Base-by-base conservation (phyloP, 2,329 filamentous ascomycete genomes). In the Dryadomyces sulphureus region DNA sequence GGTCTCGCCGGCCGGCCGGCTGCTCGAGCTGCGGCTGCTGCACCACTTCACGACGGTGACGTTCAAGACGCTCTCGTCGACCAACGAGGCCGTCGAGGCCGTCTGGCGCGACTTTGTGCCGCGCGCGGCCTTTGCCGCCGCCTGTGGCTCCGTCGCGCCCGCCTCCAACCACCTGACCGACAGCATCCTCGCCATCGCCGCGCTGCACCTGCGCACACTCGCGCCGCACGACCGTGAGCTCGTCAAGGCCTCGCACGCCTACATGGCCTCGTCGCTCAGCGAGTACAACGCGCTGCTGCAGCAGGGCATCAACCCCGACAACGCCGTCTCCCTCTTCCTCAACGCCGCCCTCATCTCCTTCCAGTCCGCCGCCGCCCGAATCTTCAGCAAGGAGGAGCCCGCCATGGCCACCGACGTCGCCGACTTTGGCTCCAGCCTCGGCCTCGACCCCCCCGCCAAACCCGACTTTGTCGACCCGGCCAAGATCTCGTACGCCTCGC, bases 301-400 rank as follows among this genome's bases (percentile, higher is more conserved):
- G 39, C 63, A 64, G 27, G 77, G 77, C 22, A 75, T 80, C 48
- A 72, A 68, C 25, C 65, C 72, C 27, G 60, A 64, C 27, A 81
- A 81, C 48, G 76, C 77, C 8, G 77, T 80, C 56, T 68, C 75
- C 0, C 64, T 81, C 1, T 81, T 81, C 53, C 61, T 79, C 20
- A 81, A 77, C 0, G 68, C 77, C 1, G 67, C 76, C 2, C 64
- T 82, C 54, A 76, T 87, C 57, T 66, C 82, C 55, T 77, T 86
- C 59, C 69, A 87, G 58, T 66, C 82, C 53, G 72, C 77, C 24
- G 67, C 84, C 36, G 69, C 77, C 42, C 65, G 81, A 54, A 69
- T 79, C 48, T 80, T 80, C 50, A 68, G 69, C 48, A 72, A 76
- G 43, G 73, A 77, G 47, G 74, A 78, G 45, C 49, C 45, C 6